Base-by-base conservation (phyloP, 2,329 filamentous ascomycete genomes). In the Ramularia endophylla region DNA sequence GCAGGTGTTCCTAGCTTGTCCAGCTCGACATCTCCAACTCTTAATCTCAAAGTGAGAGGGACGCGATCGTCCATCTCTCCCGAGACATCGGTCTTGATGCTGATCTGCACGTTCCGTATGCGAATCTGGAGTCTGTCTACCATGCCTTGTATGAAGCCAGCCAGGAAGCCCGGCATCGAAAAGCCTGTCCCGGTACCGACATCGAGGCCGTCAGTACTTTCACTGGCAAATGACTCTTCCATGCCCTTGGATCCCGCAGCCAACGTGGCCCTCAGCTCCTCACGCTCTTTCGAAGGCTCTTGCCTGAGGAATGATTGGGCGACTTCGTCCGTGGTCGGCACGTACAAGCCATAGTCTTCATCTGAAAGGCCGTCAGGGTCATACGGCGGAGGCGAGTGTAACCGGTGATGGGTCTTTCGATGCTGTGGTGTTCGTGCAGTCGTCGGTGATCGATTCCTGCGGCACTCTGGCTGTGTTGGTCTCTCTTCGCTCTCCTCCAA, bases 231-330 rank as follows among this genome's bases (percentile, higher is more conserved):
- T 1, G 81, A 84, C 15, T 80, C 75, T 28, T 75, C 75, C 29
- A 85, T 62, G 43, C 81, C 75, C n/a, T 44, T 46, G 15, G 29
- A 31, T 41, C 79, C 73, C 1, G 78, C 74, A 15, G 75, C 70
- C 12, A 89, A 64, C 7, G 81, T 82, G 36, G 82, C 77, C 59
- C 88, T 81, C 17, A 90, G 69, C 56, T 82, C 75, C 43, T 70
- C 72, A 49, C 76, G 81, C 54, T 87, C 83, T 36, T 77, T 71
- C 4, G 68, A 67, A 9, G 83, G 78, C 56, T 87, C 80, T 2
- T 82, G 77, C 50, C 83, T 73, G n/a, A 90, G 69, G 58, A 90
- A 90, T 0, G 85, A 89, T 57, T 84, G 76, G 11, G 86, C 85
- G 11, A 92, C 70, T 50, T 88, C 82, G 43, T 80, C 77, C 2